Percentiles rank a stretch among this genome's conserved stretches.
Conservation (phyloP, 805 yeast species). For the Metschnikowia noctiluminum region DNA sequence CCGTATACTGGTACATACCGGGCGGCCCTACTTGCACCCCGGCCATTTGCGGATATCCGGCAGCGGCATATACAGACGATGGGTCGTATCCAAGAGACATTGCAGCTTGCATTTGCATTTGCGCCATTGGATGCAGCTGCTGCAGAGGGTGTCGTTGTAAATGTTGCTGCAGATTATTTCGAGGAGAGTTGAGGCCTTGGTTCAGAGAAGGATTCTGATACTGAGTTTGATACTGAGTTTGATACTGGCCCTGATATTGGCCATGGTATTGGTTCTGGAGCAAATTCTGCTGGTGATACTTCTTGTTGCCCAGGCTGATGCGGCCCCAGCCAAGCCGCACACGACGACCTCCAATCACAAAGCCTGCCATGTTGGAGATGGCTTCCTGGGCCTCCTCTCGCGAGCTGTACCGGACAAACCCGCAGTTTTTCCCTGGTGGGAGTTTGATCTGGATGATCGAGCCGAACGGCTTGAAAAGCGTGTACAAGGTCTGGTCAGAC, state of each 20-base stretch:
- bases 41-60: slow-evolving; percentile 10
- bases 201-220: no score
- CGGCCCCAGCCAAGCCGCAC: slow-evolving; percentile 89
- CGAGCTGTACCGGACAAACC: slow-evolving; percentile 78
- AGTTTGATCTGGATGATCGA: slow-evolving; percentile 63
- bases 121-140: slow-evolving; percentile 5
- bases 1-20: slow-evolving; percentile 7
- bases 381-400: slow-evolving; percentile 84
- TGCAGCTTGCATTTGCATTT: slow-evolving; percentile 30
- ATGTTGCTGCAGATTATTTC: no score
- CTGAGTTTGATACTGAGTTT: no score
- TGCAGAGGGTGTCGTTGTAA: neutral
- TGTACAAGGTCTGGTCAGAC: slow-evolving; percentile 55
- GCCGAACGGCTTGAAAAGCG: slow-evolving; percentile 74
- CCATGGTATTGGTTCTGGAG: no score
- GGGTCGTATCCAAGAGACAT: slow-evolving; percentile 35
- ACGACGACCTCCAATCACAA: slow-evolving; percentile 78
- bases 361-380: slow-evolving; percentile 84
- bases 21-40: slow-evolving; percentile 12
- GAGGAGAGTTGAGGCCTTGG: no score
- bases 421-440: slow-evolving; percentile 82
- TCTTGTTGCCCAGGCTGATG: slow-evolving; percentile 31
- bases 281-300: slow-evolving; percentile 21
- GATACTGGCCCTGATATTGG: no score
- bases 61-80: slow-evolving; percentile 26